These are phyloP conservation scores for Cercospora berteroae DNA, from an alignment of 2,329 filamentous ascomycete species.

Conservation along the genomic window DNA sequence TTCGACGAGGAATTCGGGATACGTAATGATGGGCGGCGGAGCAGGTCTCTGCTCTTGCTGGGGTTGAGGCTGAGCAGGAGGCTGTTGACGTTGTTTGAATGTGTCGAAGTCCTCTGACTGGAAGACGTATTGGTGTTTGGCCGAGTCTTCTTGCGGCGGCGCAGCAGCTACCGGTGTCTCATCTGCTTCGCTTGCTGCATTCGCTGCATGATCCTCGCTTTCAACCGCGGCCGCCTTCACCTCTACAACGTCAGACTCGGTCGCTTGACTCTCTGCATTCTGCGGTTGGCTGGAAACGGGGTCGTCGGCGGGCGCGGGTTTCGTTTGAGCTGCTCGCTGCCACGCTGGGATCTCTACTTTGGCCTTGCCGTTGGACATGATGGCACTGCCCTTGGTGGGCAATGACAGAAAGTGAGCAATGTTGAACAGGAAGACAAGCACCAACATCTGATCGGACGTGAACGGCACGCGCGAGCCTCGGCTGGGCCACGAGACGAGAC, in stretches of 20 bases:
- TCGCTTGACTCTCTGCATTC: conserved; percentile 8
- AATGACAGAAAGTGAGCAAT: not conserved
- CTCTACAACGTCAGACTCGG: conserved; percentile 1
- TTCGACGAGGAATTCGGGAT: conserved; percentile 63
- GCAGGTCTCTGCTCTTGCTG: conserved; percentile 38
- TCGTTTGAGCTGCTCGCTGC: conserved; percentile 32
- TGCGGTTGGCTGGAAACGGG: conserved; percentile 25
- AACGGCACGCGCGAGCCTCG: not conserved
- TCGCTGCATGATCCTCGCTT: not conserved
- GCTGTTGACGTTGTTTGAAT: conserved; percentile 30
- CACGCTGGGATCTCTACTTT: conserved; percentile 37
- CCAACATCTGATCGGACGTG: not conserved
- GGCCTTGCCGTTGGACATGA: conserved; percentile 31
- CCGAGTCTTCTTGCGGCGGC: not conserved
- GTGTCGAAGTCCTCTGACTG: conserved; percentile 28
- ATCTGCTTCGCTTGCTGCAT: not conserved
- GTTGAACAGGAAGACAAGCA: not conserved
- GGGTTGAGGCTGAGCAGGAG: conserved; percentile 7
- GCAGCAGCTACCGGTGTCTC: conserved; percentile 1
- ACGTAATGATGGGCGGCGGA: conserved; percentile 63
- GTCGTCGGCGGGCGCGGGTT: conserved; percentile 20
- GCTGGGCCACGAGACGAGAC: conserved; percentile 1
- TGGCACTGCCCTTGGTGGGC: not conserved
- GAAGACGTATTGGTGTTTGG: conserved; percentile 19
- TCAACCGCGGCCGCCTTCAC: conserved; percentile 6